phyloP scores from a whole-genome alignment of 2,329 filamentous ascomycete genomes.

The Penicillium sp. region DNA sequence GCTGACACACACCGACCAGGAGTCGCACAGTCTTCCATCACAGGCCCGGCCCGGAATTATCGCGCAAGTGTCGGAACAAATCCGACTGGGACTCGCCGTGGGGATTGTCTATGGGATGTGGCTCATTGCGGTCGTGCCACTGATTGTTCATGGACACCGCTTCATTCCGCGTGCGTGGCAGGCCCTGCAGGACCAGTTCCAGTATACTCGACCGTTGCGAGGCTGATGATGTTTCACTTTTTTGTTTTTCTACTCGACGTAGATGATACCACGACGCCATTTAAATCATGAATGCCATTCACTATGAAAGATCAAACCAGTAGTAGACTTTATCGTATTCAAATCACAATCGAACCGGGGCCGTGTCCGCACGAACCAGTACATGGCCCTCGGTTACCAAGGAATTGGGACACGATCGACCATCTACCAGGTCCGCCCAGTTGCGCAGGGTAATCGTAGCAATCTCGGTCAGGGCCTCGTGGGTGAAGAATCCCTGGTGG shows the following conservation, averaged over 20 bases:
- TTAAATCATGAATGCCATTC: neutral
- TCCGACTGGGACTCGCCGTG: conserved; percentile 30
- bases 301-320: neutral
- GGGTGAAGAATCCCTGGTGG: conserved; percentile 68
- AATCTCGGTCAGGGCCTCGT: conserved; percentile 64
- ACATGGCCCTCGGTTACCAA: conserved; percentile 31
- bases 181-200: conserved; percentile 16
- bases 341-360: conserved; percentile 34
- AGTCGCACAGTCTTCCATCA: conserved; percentile 13
- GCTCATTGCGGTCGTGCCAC: conserved; percentile 37
- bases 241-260: neutral
- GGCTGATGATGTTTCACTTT: conserved; percentile 4
- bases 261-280: neutral
- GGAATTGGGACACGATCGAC: conserved; percentile 29
- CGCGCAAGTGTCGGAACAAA: conserved; percentile 21
- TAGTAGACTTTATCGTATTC: conserved; percentile 4
- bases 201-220: conserved; percentile 8
- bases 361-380: conserved; percentile 21
- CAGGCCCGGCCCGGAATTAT: conserved; percentile 14
- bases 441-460: conserved; percentile 60
- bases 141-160: conserved; percentile 35
- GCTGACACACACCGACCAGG: conserved; percentile 28
- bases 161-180: conserved; percentile 25
- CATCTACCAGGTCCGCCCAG: conserved; percentile 39
- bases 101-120: conserved; percentile 36